These are phyloP conservation scores for Clitopilus hobsonii DNA, from an alignment of 768 basidiomycete species.

Conservation along the genomic window DNA sequence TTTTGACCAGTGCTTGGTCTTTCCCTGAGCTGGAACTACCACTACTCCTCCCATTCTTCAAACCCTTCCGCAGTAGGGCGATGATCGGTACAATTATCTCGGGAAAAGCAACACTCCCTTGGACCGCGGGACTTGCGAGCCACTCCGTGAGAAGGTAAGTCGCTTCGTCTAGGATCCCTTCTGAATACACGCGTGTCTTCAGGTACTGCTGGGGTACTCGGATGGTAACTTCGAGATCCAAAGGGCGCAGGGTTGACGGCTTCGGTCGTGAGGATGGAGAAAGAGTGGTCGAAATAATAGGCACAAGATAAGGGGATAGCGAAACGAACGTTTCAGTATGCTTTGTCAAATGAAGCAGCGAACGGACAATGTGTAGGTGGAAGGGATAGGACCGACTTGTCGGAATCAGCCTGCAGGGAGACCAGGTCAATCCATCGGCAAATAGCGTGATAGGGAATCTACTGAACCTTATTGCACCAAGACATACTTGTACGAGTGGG, in stretches of 20 bases:
- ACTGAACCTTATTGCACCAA: conserved; percentile 88
- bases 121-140: conserved; percentile 64
- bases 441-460: conserved; percentile 4
- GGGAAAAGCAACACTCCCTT: conserved; percentile 89
- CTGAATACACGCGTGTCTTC: conserved; percentile 81
- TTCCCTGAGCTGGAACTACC: conserved; percentile 46
- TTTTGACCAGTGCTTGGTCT: conserved; percentile 62
- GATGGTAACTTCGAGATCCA: conserved; percentile 86
- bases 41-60: conserved; percentile 44
- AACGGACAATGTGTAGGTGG: conserved; percentile 88
- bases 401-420: conserved; percentile 66
- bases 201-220: conserved; percentile 86
- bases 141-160: conserved; percentile 78
- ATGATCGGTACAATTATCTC: conserved; percentile 82
- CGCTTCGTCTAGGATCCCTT: conserved; percentile 80
- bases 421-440: conserved; percentile 12
- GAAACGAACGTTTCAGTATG: conserved; percentile 88
- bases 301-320: conserved; percentile 80
- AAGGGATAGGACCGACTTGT: conserved; percentile 92
- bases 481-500: conserved; percentile 89
- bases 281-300: conserved; percentile 77
- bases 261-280: conserved; percentile 67
- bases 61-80: conserved; percentile 62
- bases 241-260: conserved; percentile 78
- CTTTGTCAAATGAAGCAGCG: conserved; percentile 78